Conservation (phyloP, 768 basidiomycete genomes). For the Chlorophyllum brunneum region DNA sequence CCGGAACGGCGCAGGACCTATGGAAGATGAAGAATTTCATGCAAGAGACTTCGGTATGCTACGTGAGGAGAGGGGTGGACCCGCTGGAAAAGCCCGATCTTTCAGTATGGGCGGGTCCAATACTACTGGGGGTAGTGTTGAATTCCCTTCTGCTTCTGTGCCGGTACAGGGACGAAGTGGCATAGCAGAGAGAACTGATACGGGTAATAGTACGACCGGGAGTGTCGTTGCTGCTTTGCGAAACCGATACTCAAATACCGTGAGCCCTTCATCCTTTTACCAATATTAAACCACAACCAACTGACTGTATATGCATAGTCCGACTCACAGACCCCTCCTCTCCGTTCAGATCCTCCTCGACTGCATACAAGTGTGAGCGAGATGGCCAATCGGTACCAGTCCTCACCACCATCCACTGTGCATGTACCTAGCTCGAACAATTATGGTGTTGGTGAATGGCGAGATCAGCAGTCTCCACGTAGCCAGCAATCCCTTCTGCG, state of each 20-base stretch:
- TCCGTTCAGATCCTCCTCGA: slow-evolving; percentile 54
- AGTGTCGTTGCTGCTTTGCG: slow-evolving; percentile 70
- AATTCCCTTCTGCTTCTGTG: slow-evolving; percentile 23
- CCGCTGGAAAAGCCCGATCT: not conserved
- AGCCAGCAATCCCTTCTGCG: not conserved
- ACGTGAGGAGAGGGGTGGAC: not conserved
- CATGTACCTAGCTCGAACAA: slow-evolving; percentile 23
- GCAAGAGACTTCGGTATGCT: not conserved
- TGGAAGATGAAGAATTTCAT: not conserved
- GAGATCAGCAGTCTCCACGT: not conserved
- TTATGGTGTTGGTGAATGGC: not conserved
- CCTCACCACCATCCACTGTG: slow-evolving; percentile 37
- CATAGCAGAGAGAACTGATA: slow-evolving; percentile 47
- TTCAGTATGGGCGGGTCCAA: slow-evolving; percentile 1
- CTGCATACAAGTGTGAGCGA: slow-evolving; percentile 61
- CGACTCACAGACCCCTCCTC: slow-evolving; percentile 48
- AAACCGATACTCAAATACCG: slow-evolving; percentile 54
- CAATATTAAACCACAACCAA: not conserved
- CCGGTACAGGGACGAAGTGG: slow-evolving; percentile 24
- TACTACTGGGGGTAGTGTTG: slow-evolving; percentile 7
- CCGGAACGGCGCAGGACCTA: not conserved
- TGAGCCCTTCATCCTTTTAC: slow-evolving; percentile 27
- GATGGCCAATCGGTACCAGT: slow-evolving; percentile 60
- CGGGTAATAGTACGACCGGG: slow-evolving; percentile 42
- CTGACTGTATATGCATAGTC: slow-evolving; percentile 29